A percentile compares a stretch with the other conserved stretches of the same genome.
Evolutionary conservation across 345 rosid genomes (phyloP).

Genomic region (Eutrema heterophyllum): DNA sequence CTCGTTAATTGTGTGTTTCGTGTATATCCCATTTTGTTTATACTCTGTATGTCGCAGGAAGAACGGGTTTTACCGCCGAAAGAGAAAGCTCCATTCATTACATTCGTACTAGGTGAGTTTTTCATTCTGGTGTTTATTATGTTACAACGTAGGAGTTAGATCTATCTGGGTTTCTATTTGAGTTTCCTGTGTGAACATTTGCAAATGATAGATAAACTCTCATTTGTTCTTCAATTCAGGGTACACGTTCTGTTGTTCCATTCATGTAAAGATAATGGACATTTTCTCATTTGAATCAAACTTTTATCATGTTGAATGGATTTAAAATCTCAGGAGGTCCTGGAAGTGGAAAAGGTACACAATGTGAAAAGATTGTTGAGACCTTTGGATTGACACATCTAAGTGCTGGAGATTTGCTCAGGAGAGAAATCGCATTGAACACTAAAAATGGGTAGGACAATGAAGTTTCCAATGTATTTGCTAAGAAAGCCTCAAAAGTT

Average conservation of each 20-base stretch:
- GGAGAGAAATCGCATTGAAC: constrained; percentile 57
- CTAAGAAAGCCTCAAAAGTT: not conserved
- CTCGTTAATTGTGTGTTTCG: not conserved
- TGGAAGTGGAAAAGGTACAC: constrained; percentile 93
- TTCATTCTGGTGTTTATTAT: not conserved
- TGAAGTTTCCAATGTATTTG: not conserved
- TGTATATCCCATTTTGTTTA: not conserved
- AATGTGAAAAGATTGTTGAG: constrained; percentile 61
- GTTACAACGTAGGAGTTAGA: not conserved
- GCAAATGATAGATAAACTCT: not conserved
- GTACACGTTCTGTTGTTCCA: not conserved
- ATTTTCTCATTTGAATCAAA: not conserved
- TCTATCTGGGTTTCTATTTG: not conserved
- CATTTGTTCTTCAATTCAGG: not conserved
- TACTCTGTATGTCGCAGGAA: constrained; percentile 33
- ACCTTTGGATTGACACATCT: constrained; percentile 64
- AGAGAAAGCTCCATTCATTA: constrained; percentile 57
- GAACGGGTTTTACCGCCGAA: constrained; percentile 19
- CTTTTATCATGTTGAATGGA: not conserved
- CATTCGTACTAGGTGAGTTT: constrained; percentile 73
- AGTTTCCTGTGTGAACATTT: not conserved
- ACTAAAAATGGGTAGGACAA: constrained; percentile 59
- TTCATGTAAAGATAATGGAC: not conserved
- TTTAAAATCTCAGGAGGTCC: constrained; percentile 48
- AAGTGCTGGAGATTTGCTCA: constrained; percentile 75